Conservation (phyloP, 2,329 filamentous ascomycete species). For the Zalaria obscura region DNA sequence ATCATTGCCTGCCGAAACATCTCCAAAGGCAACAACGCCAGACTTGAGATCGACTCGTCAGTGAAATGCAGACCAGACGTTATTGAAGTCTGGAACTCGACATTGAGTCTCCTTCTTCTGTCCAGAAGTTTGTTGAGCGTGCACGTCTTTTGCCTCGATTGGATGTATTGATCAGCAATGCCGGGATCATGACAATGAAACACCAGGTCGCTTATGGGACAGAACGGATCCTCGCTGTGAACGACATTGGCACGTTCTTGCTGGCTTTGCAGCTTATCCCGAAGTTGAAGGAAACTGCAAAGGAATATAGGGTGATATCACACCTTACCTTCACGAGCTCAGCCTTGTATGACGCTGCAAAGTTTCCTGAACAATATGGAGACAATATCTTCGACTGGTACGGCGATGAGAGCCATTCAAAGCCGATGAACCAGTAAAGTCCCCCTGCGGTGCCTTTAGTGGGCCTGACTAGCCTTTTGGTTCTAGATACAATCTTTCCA, state of each 20-base stretch:
- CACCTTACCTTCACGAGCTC: constrained; percentile 18
- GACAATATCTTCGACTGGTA: constrained; percentile 15
- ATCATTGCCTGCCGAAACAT: constrained; percentile 29
- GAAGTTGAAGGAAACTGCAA: constrained; percentile 14
- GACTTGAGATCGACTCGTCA: constrained; percentile 15
- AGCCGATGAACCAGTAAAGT: no score
- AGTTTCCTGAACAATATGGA: constrained; percentile 13
- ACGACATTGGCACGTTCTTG: constrained; percentile 25
- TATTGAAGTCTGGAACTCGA: constrained; percentile 18
- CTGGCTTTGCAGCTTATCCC: constrained; percentile 20
- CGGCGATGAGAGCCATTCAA: constrained; percentile 8
- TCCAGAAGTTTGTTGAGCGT: constrained; percentile 18
- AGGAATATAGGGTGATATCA: constrained; percentile 11
- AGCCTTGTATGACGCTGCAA: constrained; percentile 16
- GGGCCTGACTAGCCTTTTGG: constrained; percentile 1
- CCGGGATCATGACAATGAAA: constrained; percentile 17
- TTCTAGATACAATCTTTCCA: constrained; percentile 14
- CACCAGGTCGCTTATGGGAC: constrained; percentile 16
- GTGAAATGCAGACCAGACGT: constrained; percentile 8
- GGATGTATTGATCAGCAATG: constrained; percentile 25
- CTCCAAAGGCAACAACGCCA: constrained; percentile 29
- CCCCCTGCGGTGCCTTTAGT: no score
- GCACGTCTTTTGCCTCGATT: constrained; percentile 14
- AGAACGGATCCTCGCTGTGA: constrained; percentile 23
- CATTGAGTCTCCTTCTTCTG: constrained; percentile 12